Base-by-base conservation (phyloP, 176 grass and related monocot genomes). In the Triticum urartu region DNA sequence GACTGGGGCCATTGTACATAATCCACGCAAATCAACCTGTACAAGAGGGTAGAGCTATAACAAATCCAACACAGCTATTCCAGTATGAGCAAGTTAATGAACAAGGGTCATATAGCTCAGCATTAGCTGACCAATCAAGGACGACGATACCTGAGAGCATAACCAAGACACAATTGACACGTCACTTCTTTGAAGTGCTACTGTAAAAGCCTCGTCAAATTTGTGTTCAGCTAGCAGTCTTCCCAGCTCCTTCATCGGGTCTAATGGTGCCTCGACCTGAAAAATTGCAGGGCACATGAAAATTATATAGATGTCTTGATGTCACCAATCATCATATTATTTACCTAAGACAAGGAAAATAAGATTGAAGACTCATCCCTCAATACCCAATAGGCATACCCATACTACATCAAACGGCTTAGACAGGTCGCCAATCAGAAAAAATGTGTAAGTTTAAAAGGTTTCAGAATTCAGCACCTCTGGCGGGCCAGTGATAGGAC, bases 121-220 rank as follows among this genome's bases (percentile, higher is more conserved):
- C 11, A 35, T 91, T 43, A 91, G 32, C 6, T 71, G 32, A 64
- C 11, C 64, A 85, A 45, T 35, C 50, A 21, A 48, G 62, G 30
- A 77, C 45, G 83, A 91, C 52, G 26, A 71, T 91, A 99, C 97
- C 94, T 97, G 94, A 79, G 97, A 83, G 80, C 97, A 99, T 39
- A 99, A 71, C 97, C 97, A 97, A 67, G 97, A 99, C 21, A 99
- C 97, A 9, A 99, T 88, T n/a, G 97, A 93, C 24, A 99, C 92
- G 2, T 99, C 90, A 83, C 93, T 91, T 89, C 90, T 94, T 80
- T 99, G 97, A 75, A 99, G 94, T 13, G 97, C 97, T 85, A 94
- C 91, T 59, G 94, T 99, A 85, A 99, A 99, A 45, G 97, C 92
- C 83, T 99, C 97, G 1, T 97, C 97, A 56, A 90, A 94, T 80